A percentile compares a stretch with the other conserved stretches of the same genome.
Evolutionary conservation across 23 red algal genomes (phyloP).

Genomic region (Gracilaria gracilis): DNA sequence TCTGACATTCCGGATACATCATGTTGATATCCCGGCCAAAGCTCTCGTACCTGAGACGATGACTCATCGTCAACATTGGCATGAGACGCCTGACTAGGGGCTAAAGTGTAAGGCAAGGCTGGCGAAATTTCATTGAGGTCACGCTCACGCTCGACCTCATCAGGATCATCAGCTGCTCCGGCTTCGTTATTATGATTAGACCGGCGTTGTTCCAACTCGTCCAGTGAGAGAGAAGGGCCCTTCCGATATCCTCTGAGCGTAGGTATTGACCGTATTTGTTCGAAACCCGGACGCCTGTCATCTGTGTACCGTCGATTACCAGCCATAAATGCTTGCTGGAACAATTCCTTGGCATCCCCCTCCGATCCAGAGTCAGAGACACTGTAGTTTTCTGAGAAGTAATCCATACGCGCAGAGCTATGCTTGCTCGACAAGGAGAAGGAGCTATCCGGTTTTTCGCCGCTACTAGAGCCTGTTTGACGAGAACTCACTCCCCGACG

Average conservation of each 20-base stretch:
- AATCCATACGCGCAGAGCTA: slow-evolving; percentile 32
- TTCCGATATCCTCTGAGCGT: slow-evolving; percentile 2
- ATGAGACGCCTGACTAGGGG: background rate
- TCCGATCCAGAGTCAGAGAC: slow-evolving; percentile 41
- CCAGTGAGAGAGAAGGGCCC: slow-evolving; percentile 7
- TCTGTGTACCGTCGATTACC: slow-evolving; percentile 52
- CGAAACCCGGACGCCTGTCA: slow-evolving; percentile 18
- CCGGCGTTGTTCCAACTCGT: slow-evolving; percentile 12
- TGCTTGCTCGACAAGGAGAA: slow-evolving; percentile 32
- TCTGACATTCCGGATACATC: background rate
- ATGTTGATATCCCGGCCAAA: slow-evolving; percentile 6
- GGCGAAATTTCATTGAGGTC: background rate
- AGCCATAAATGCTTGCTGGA: slow-evolving; percentile 24
- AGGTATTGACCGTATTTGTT: background rate
- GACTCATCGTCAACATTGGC: slow-evolving; percentile 15
- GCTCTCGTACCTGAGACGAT: background rate
- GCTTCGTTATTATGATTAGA: background rate
- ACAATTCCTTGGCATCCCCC: slow-evolving; percentile 10
- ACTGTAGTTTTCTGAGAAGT: slow-evolving; percentile 59
- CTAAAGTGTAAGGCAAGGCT: background rate
- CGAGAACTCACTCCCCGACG: background rate
- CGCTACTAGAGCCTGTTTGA: slow-evolving; percentile 5
- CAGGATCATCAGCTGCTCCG: background rate
- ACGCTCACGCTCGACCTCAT: background rate
- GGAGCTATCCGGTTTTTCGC: background rate